Base-by-base conservation (phyloP, 495 filamentous ascomycete species). In the Viridothelium virens region DNA sequence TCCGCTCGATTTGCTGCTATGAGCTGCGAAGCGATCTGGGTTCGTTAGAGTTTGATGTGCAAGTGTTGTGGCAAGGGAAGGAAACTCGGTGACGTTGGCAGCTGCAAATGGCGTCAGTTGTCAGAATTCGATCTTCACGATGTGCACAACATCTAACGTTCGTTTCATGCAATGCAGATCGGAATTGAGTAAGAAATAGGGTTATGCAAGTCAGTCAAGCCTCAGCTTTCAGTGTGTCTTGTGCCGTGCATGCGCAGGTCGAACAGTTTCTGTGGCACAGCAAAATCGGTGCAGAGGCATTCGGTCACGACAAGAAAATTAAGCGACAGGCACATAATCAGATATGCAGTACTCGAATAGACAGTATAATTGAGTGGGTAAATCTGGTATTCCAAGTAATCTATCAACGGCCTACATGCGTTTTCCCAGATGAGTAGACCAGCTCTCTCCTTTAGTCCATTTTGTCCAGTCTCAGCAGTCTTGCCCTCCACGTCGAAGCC, bases 341-440 rank as follows among this genome's bases (percentile, higher is more conserved):
- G n/a, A n/a, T n/a, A n/a, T n/a, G n/a, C n/a, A n/a, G n/a, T n/a
- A n/a, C n/a, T n/a, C n/a, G n/a, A n/a, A n/a, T n/a, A n/a, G n/a
- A n/a, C n/a, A n/a, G n/a, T n/a, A 61, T n/a, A 18, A 64, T 64
- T 68, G 68, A 69, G 71, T 70, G 68, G 69, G 71, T 72, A 72
- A 72, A 72, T 72, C 71, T 69, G 53, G 37, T 53, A 46, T 56
- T 63, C 56, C 37, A 64, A 36, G 53, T 59, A 66, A 37, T 59
- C 64, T 61, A 7, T n/a, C 38, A 61, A 34, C 64, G 50, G 46
- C 25, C 6, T 67, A 65, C 46, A 63, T 67, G 44, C 62, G 33
- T 62, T 38, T 66, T 56, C n/a, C 66, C 63, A 67, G 71, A 72
- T 72, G 70, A 69, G 71, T 69, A 59, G 53, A 18, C 53, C 31